A percentile compares a stretch with the other conserved stretches of the same genome.
These are phyloP conservation scores for Tephrocybe sp. DNA, from an alignment of 768 basidiomycete species.

Conservation along the genomic window DNA sequence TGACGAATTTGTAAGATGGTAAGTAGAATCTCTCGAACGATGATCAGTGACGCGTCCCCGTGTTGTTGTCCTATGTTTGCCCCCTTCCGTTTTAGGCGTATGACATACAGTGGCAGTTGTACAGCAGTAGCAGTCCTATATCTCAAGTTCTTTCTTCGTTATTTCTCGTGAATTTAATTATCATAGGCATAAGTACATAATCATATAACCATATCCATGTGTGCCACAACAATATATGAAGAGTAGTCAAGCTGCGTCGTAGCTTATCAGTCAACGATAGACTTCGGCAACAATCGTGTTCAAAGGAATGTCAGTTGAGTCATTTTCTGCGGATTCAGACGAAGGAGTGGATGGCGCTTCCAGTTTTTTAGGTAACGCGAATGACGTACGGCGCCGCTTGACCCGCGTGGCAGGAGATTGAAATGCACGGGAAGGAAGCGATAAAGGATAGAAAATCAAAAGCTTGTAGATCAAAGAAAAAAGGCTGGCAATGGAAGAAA, in stretches of 20 bases:
- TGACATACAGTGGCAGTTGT: too few relatives aligned
- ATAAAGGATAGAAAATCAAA: conserved; percentile 48
- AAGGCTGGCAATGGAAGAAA: conserved; percentile 40
- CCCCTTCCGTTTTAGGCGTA: conserved; percentile 12
- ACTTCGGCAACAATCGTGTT: conserved; percentile 39
- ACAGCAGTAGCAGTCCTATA: too few relatives aligned
- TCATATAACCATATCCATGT: conserved; percentile 28
- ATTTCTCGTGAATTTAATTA: conserved; percentile 23
- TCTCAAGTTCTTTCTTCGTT: too few relatives aligned
- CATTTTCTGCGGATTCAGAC: conserved; percentile 16
- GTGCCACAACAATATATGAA: conserved; percentile 39
- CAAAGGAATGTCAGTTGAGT: conserved; percentile 31
- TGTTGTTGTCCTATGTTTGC: conserved; percentile 41
- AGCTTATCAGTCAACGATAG: conserved; percentile 43
- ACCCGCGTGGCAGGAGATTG: conserved; percentile 22
- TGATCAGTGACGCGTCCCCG: conserved; percentile 65
- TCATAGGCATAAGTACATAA: conserved; percentile 25
- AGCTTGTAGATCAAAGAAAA: conserved; percentile 47
- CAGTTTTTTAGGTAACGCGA: conserved; percentile 17
- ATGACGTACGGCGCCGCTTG: conserved; percentile 15
- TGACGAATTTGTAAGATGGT: conserved; percentile 42
- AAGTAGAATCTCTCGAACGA: conserved; percentile 30
- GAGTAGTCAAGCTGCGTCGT: conserved; percentile 31
- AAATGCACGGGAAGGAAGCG: conserved; percentile 43
- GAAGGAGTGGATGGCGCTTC: conserved; percentile 13